Percentiles rank a stretch among this genome's conserved stretches.
These are phyloP conservation scores for Penicillium odoratum DNA, from an alignment of 495 filamentous ascomycete species.

Conservation along the genomic window DNA sequence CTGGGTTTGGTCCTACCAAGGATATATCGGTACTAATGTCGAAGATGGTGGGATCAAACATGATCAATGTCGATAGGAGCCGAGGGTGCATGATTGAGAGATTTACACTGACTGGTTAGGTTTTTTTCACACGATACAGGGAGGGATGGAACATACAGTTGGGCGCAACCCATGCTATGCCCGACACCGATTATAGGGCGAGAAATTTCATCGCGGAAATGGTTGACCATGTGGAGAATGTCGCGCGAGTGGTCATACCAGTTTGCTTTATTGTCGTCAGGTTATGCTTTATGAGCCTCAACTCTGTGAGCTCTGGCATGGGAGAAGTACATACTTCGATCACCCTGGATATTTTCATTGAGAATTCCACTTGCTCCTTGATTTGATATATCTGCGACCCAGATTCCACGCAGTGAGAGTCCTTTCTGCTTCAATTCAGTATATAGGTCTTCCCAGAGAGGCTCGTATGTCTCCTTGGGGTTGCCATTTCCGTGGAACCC, in stretches of 20 bases:
- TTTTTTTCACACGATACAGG: neutral
- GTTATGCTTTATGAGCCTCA: neutral
- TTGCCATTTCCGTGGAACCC: slow-evolving; percentile 63
- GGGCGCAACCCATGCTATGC: slow-evolving; percentile 74
- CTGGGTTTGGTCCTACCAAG: slow-evolving; percentile 3
- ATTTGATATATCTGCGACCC: slow-evolving; percentile 70
- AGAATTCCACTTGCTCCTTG: slow-evolving; percentile 67
- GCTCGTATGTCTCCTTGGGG: slow-evolving; percentile 70
- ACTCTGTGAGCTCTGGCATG: neutral
- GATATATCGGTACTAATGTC: neutral
- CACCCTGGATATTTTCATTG: slow-evolving; percentile 63
- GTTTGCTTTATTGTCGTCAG: slow-evolving; percentile 37
- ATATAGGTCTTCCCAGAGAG: slow-evolving; percentile 69
- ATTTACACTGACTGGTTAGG: slow-evolving; percentile 31
- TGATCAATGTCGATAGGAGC: slow-evolving; percentile 62
- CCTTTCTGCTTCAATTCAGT: slow-evolving; percentile 34
- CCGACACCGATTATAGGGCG: slow-evolving; percentile 74
- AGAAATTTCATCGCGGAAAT: slow-evolving; percentile 68
- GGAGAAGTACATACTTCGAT: slow-evolving; percentile 54
- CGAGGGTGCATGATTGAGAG: slow-evolving; percentile 68
- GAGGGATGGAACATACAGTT: slow-evolving; percentile 38
- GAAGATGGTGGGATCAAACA: slow-evolving; percentile 66
- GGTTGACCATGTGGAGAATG: slow-evolving; percentile 72
- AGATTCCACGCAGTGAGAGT: slow-evolving; percentile 64
- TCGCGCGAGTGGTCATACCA: slow-evolving; percentile 80